These are phyloP conservation scores for Amylostereum areolatum DNA, from an alignment of 1,284 basidiomycete species.

Conservation along the genomic window DNA sequence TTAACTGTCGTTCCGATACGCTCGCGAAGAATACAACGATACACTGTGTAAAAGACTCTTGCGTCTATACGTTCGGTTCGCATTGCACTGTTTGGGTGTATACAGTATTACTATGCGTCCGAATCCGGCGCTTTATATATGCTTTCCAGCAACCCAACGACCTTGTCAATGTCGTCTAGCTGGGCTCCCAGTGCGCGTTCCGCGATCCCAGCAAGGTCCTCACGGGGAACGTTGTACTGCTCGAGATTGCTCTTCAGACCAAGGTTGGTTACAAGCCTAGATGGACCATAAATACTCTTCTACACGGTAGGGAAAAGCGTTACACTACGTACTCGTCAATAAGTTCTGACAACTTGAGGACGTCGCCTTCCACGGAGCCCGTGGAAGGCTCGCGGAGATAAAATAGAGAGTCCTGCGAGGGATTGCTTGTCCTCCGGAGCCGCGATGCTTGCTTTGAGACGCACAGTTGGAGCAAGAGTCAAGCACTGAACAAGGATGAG, in stretches of 20 bases:
- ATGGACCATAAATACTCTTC: background rate
- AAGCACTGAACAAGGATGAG: conserved; percentile 49
- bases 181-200: conserved; percentile 36
- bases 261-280: conserved; percentile 47
- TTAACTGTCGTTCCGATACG: no score
- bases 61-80: no score
- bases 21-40: no score
- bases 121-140: conserved; percentile 26
- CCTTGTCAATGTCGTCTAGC: conserved; percentile 29
- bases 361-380: conserved; percentile 54
- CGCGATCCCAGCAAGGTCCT: conserved; percentile 47
- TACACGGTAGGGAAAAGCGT: background rate
- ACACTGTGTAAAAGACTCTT: no score
- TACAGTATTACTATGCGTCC: no score
- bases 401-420: conserved; percentile 46
- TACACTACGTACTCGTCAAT: conserved; percentile 44
- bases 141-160: conserved; percentile 40
- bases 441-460: conserved; percentile 48
- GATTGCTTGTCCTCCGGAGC: conserved; percentile 52
- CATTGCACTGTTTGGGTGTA: no score
- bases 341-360: conserved; percentile 42
- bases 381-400: conserved; percentile 52
- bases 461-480: conserved; percentile 62
- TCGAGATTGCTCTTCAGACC: conserved; percentile 51
- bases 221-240: conserved; percentile 54